A percentile compares a stretch with the other conserved stretches of the same genome.
These are phyloP conservation scores for Arthrobotrys megalospora DNA, from an alignment of 2,329 filamentous ascomycete genomes.

Conservation along the genomic window DNA sequence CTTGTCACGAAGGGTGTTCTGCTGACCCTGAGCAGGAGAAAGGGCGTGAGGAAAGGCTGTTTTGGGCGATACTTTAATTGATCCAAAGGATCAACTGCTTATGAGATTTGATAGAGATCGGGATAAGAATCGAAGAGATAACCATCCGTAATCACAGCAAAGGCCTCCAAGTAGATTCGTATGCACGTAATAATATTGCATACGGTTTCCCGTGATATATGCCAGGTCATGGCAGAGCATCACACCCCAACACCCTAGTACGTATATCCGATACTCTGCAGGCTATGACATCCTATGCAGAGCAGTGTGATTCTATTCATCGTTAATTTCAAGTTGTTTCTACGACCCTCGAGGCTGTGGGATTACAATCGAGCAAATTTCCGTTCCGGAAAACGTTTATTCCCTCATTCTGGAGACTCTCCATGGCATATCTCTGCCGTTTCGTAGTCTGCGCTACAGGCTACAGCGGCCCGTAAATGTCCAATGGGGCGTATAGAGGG, in stretches of 20 bases:
- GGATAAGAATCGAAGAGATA: background rate
- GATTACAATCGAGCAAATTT: background rate
- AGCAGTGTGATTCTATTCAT: background rate
- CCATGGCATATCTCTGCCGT: background rate
- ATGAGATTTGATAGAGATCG: conserved; percentile 13
- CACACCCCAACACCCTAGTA: background rate
- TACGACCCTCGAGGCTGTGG: background rate
- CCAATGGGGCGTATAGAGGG: background rate
- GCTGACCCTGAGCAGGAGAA: conserved; percentile 48
- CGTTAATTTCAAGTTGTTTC: background rate
- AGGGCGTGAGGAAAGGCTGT: conserved; percentile 1
- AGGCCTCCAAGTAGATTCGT: conserved; percentile 5
- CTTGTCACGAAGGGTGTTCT: conserved; percentile 59
- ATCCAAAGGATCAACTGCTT: conserved; percentile 8
- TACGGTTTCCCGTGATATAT: conserved; percentile 4
- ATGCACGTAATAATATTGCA: conserved; percentile 21
- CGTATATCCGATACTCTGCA: background rate
- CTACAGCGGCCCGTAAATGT: background rate
- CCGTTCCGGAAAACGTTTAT: conserved; percentile 3
- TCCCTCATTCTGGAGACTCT: conserved; percentile 3
- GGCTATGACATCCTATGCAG: conserved; percentile 9
- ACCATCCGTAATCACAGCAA: background rate
- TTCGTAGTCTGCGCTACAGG: background rate
- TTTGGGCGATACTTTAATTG: conserved; percentile 16
- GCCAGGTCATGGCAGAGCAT: background rate